Evolutionary conservation across 768 basidiomycete species (phyloP).

Genomic region (Boletus fagicola): DNA sequence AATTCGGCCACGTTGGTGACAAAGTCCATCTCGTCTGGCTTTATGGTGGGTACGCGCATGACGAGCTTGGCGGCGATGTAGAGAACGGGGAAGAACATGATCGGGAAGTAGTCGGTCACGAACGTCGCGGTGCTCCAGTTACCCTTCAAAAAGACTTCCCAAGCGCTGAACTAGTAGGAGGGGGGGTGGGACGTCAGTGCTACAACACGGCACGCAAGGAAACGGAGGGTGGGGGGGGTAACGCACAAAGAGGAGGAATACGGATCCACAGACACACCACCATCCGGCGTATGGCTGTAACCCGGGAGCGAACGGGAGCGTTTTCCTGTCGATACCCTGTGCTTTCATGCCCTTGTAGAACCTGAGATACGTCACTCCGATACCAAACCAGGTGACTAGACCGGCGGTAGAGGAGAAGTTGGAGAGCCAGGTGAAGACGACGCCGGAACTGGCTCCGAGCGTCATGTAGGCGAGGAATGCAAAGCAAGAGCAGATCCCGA

Average conservation of each 20-base stretch:
- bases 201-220: no score
- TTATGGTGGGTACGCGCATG: conserved; percentile 11
- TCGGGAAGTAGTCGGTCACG: conserved; percentile 43
- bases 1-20: conserved; percentile 25
- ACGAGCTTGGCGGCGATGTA: conserved; percentile 33
- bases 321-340: conserved; percentile 48
- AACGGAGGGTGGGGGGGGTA: no score
- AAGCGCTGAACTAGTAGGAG: conserved; percentile 44
- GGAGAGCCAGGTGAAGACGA: conserved; percentile 44
- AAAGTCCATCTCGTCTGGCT: conserved; percentile 29
- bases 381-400: conserved; percentile 44
- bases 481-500: conserved; percentile 30
- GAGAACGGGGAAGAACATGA: conserved; percentile 46
- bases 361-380: conserved; percentile 45
- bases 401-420: conserved; percentile 39
- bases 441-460: conserved; percentile 33
- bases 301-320: conserved; percentile 44
- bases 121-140: conserved; percentile 40
- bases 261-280: conserved; percentile 33
- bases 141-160: conserved; percentile 41
- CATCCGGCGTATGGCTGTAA: conserved; percentile 44
- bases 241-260: conserved; percentile 37
- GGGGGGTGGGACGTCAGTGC: no score
- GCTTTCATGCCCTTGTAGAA: conserved; percentile 46
- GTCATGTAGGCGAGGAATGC: conserved; percentile 43